These are phyloP conservation scores for Hypoxylon fuscum DNA, from an alignment of 495 filamentous ascomycete genomes.

Conservation along the genomic window DNA sequence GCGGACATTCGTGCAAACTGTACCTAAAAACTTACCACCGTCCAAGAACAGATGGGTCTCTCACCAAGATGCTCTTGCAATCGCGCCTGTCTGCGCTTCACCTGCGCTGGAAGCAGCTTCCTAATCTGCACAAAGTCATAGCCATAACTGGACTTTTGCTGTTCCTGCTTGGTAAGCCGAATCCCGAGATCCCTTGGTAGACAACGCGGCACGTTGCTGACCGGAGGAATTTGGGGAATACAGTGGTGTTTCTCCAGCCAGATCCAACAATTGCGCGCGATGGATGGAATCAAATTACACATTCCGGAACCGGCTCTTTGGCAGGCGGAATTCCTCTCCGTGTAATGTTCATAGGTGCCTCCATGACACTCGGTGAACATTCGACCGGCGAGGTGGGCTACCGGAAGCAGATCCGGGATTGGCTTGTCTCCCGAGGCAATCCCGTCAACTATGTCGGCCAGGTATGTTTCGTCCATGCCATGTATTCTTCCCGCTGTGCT, in stretches of 20 bases:
- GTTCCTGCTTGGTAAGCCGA: constrained; percentile 20
- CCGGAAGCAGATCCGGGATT: constrained; percentile 54
- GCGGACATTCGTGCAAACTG: not conserved
- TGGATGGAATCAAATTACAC: constrained; percentile 33
- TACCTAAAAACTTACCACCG: no score
- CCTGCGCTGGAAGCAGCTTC: constrained; percentile 36
- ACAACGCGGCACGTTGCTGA: no score
- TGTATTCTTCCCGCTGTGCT: constrained; percentile 20
- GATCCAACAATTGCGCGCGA: constrained; percentile 28
- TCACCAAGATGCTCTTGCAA: constrained; percentile 25
- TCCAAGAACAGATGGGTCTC: constrained; percentile 29
- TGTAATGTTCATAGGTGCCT: constrained; percentile 66
- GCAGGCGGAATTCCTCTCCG: constrained; percentile 52
- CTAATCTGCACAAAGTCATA: constrained; percentile 34
- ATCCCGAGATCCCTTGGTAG: no score
- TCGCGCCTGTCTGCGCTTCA: constrained; percentile 32
- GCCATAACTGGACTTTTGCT: constrained; percentile 5
- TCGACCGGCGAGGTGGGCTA: constrained; percentile 64
- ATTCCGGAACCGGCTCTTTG: constrained; percentile 24
- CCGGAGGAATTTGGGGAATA: no score
- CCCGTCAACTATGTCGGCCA: constrained; percentile 47
- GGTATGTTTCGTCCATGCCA: constrained; percentile 27
- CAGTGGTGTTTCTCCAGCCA: constrained; percentile 32
- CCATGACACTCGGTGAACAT: constrained; percentile 63
- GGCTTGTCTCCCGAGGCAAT: constrained; percentile 46